Percentiles rank a stretch among this genome's conserved stretches.
These are phyloP conservation scores for Cucumis cinereus DNA, from an alignment of 306 rosid genomes.

Conservation along the genomic window DNA sequence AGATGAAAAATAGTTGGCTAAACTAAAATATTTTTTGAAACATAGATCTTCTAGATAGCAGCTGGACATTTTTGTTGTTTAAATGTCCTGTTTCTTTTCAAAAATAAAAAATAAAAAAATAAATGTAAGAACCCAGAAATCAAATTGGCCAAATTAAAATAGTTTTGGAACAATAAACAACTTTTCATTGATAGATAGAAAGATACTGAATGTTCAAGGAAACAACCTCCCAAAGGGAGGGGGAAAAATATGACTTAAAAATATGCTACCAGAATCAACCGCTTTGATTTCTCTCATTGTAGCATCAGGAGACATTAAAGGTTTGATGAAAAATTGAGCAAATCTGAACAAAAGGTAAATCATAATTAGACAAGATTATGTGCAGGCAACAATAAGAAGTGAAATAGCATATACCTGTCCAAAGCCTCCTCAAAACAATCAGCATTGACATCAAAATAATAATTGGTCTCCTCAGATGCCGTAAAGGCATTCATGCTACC, in stretches of 20 bases:
- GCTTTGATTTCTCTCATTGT: slow-evolving; percentile 95
- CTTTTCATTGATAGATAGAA: neutral
- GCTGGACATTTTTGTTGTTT: too few relatives aligned
- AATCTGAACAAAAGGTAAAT: slow-evolving; percentile 33
- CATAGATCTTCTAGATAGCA: too few relatives aligned
- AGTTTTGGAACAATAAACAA: too few relatives aligned
- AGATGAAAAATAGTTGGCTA: too few relatives aligned
- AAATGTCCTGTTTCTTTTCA: too few relatives aligned
- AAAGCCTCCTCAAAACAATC: slow-evolving; percentile 91
- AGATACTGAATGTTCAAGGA: neutral
- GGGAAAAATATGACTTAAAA: neutral
- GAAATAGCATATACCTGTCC: slow-evolving; percentile 51
- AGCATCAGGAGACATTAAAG: slow-evolving; percentile 93
- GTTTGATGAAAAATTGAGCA: slow-evolving; percentile 86
- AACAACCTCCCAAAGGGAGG: neutral
- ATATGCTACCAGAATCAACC: slow-evolving; percentile 83
- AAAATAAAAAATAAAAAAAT: too few relatives aligned
- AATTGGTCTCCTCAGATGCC: slow-evolving; percentile 58
- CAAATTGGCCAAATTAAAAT: neutral
- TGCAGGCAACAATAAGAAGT: neutral
- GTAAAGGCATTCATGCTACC: slow-evolving; percentile 87
- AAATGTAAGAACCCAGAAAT: neutral
- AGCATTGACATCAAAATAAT: slow-evolving; percentile 56
- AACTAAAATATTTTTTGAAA: too few relatives aligned
- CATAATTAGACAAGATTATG: neutral